These are phyloP conservation scores for Hypomontagnella monticulosa DNA, from an alignment of 495 filamentous ascomycete genomes.

Conservation along the genomic window DNA sequence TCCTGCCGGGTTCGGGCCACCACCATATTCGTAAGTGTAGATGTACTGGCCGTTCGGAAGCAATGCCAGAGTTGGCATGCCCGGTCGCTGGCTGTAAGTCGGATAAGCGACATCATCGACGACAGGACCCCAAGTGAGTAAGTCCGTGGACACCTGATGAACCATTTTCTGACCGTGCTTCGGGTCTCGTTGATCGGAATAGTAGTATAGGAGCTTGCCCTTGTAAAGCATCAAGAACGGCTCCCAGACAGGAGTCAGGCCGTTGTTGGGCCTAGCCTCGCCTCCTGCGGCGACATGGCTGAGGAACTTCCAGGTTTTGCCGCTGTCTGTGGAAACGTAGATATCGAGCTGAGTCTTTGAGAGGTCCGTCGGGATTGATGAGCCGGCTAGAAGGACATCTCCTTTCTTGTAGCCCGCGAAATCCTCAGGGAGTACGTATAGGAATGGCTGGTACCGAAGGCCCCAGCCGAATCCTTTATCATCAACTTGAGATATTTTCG, in stretches of 20 bases:
- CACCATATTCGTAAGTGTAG: conserved; percentile 71
- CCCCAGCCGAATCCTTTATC: conserved; percentile 72
- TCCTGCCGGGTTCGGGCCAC: conserved; percentile 50
- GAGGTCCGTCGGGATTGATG: conserved; percentile 70
- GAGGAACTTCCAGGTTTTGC: conserved; percentile 71
- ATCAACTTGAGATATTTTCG: conserved; percentile 65
- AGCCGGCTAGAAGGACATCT: conserved; percentile 70
- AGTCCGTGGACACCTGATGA: conserved; percentile 67
- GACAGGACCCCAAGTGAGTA: conserved; percentile 64
- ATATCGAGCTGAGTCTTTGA: conserved; percentile 72
- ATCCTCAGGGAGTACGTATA: conserved; percentile 66
- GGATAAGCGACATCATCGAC: conserved; percentile 70
- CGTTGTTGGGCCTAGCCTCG: conserved; percentile 67
- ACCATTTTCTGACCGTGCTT: conserved; percentile 72
- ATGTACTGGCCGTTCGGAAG: conserved; percentile 70
- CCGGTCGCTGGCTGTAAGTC: conserved; percentile 69
- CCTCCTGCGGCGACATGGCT: conserved; percentile 72
- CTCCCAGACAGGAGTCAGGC: conserved; percentile 75
- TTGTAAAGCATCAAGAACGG: conserved; percentile 69
- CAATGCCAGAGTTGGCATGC: conserved; percentile 70
- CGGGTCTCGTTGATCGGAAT: conserved; percentile 74
- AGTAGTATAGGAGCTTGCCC: conserved; percentile 69
- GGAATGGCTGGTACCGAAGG: conserved; percentile 72
- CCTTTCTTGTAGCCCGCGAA: conserved; percentile 67
- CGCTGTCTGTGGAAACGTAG: conserved; percentile 68